These are phyloP conservation scores for Heliocybe sulcata DNA, from an alignment of 1,284 basidiomycete genomes.

Conservation along the genomic window DNA sequence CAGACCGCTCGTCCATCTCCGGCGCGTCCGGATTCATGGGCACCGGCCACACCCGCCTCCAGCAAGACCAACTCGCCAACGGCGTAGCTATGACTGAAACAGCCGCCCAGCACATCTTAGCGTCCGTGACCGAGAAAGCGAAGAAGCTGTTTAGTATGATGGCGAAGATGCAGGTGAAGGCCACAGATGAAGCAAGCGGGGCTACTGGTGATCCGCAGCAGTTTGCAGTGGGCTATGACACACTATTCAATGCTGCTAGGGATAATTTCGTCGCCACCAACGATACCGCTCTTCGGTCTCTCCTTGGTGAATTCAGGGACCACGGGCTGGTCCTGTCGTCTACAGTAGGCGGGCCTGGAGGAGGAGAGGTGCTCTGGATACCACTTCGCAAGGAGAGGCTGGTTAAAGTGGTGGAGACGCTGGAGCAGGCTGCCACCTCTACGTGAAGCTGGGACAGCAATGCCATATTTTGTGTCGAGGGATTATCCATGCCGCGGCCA, in stretches of 20 bases:
- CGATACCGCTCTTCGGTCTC: constrained; percentile 74
- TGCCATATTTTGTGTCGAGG: too few relatives aligned
- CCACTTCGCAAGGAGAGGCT: constrained; percentile 70
- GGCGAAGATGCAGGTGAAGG: constrained; percentile 55
- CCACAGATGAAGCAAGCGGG: constrained; percentile 34
- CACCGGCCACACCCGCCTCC: constrained; percentile 12
- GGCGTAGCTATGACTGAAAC: constrained; percentile 62
- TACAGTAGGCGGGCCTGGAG: constrained; percentile 26
- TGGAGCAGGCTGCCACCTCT: neutral
- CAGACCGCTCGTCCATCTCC: constrained; percentile 56
- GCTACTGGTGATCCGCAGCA: constrained; percentile 28
- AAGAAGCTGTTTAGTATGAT: constrained; percentile 72
- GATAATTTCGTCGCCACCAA: constrained; percentile 84
- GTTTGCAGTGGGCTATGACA: constrained; percentile 55
- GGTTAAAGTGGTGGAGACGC: constrained; percentile 7
- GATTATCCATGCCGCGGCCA: too few relatives aligned
- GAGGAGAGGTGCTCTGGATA: constrained; percentile 68
- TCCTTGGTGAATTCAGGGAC: constrained; percentile 86
- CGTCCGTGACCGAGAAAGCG: constrained; percentile 82
- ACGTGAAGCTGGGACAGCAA: too few relatives aligned
- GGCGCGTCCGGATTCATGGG: constrained; percentile 28
- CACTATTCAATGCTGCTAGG: constrained; percentile 56
- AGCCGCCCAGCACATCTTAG: constrained; percentile 78
- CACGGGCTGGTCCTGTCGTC: constrained; percentile 71
- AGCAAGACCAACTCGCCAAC: constrained; percentile 14